A percentile compares a stretch with the other conserved stretches of the same genome.
phyloP scores from a whole-genome alignment of 352 stramenopile genomes.

The Poterioochromonas sp. region DNA sequence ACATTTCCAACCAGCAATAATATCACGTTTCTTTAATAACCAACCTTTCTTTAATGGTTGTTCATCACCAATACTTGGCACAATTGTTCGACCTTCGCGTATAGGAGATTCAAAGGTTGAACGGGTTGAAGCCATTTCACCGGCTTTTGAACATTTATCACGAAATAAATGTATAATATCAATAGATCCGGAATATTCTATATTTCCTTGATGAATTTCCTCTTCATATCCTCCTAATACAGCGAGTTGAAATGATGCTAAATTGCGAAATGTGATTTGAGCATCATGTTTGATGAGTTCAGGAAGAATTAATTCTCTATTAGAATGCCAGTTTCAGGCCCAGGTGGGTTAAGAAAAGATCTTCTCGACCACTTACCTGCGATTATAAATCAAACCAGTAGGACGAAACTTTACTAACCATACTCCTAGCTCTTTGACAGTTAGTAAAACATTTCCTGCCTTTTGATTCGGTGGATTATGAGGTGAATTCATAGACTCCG shows the following conservation, averaged over 20 bases:
- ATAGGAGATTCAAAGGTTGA: too few relatives aligned
- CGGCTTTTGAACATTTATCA: not conserved
- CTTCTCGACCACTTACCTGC: not conserved
- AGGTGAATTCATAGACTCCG: too few relatives aligned
- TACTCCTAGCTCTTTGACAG: not conserved
- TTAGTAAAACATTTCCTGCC: not conserved
- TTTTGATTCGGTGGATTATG: not conserved
- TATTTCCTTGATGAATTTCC: not conserved
- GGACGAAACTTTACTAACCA: not conserved
- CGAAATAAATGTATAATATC: not conserved
- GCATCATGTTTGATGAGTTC: not conserved
- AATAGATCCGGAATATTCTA: not conserved
- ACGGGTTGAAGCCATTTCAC: too few relatives aligned
- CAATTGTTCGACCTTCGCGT: too few relatives aligned
- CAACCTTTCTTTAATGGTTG: conserved; percentile 23
- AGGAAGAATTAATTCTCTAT: not conserved
- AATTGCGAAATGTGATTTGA: not conserved
- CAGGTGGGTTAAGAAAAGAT: not conserved
- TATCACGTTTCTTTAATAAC: conserved; percentile 31
- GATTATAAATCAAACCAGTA: not conserved
- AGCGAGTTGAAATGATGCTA: not conserved
- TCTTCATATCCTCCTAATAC: not conserved
- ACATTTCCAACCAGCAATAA: conserved; percentile 22
- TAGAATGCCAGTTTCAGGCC: not conserved
- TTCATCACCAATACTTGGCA: too few relatives aligned